A percentile compares a stretch with the other conserved stretches of the same genome.
Evolutionary conservation across 139 green algal species (phyloP).

Genomic region (Edaphochlamys debaryana): DNA sequence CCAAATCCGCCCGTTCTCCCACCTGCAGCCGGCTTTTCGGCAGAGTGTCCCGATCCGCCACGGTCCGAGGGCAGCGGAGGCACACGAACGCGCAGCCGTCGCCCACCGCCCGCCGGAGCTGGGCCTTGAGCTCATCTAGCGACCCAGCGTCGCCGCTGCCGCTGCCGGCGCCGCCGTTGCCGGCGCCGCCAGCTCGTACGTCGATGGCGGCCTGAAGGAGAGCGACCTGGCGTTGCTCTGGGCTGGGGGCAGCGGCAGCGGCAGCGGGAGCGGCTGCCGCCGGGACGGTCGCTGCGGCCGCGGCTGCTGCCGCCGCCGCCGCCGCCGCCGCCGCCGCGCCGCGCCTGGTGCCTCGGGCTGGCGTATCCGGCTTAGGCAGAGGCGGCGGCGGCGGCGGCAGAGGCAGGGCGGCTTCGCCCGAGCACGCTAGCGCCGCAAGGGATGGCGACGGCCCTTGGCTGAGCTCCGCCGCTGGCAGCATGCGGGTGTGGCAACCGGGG

Average conservation of each 20-base stretch:
- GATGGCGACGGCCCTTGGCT: neutral
- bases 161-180: too few relatives aligned
- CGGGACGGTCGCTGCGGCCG: too few relatives aligned
- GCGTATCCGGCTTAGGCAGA: too few relatives aligned
- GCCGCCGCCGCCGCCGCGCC: too few relatives aligned
- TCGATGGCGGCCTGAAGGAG: too few relatives aligned
- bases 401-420: neutral
- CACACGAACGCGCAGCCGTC: constrained; percentile 21
- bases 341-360: too few relatives aligned
- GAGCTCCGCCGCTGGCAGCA: neutral
- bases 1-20: too few relatives aligned
- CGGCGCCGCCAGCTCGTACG: neutral
- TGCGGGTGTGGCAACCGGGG: neutral
- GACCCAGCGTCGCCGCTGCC: too few relatives aligned
- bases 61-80: neutral
- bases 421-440: neutral
- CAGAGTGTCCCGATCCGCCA: too few relatives aligned
- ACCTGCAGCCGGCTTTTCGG: too few relatives aligned
- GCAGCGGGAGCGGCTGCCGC: neutral
- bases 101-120: neutral
- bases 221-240: neutral
- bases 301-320: too few relatives aligned
- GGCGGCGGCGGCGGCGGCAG: too few relatives aligned
- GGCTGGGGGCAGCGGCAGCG: neutral
- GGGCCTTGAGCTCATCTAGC: neutral